Base-by-base conservation (phyloP, 129 eudicot genomes). In the Helianthus annuus region DNA sequence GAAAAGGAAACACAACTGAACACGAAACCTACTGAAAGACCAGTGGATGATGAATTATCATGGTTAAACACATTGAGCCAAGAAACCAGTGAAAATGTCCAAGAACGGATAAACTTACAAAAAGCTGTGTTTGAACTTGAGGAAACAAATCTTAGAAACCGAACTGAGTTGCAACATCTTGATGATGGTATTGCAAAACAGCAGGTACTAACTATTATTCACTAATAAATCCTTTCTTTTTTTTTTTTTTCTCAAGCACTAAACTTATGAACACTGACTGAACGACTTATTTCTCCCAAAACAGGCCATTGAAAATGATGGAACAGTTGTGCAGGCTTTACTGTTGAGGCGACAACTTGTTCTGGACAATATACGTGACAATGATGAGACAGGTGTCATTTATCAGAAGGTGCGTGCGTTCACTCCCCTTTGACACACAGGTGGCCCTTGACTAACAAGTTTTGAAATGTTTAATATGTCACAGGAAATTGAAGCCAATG, bases 401-500 rank as follows among this genome's bases (percentile, higher is more conserved):
- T 89, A 92, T 71, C 82, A 85, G 73, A 87, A 83, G 93, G 97
- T 89, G 64, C 46, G 97, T 89, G 64, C 46, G 45, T 49, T 2
- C 39, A 17, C 53, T 73, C 11, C 32, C 44, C 66, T 67, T 4
- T 49, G 48, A 70, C 66, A 13, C 36, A 14, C 36, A 53, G 24
- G 49, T 70, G 64, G 66, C 57, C 22, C 71, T 76, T 77, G 67
- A 54, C 68, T 44, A 54, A 70, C 44, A 45, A 5, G 13, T 46
- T 46, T 63, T 32, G 27, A 56, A 55, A 8, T n/a, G 9, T 53
- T 65, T 16, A 9, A 16, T 63, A 19, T 66, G 51, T 57, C 57
- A 42, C 73, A 92, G 98, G 98, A 92, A 85, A 92, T 92, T 75
- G 96, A 92, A 85, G 89, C 91, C 58, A 92, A 92, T 62, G 98